phyloP scores from a whole-genome alignment of 257 asterid genomes.

The Gentiana macrophylla region DNA sequence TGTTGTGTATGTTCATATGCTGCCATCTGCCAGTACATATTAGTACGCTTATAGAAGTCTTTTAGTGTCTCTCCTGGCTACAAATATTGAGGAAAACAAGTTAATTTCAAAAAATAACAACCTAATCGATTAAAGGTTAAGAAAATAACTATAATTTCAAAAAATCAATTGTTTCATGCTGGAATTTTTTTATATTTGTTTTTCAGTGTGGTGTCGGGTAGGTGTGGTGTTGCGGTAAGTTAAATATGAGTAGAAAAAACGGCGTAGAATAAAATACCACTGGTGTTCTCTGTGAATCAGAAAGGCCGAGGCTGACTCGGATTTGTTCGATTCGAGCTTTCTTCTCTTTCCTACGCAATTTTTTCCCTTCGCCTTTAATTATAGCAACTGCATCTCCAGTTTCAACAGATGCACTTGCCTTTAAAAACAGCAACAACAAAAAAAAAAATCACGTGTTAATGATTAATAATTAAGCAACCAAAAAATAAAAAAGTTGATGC shows the following conservation, averaged over 20 bases:
- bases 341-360: conserved; percentile 85
- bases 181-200: no score
- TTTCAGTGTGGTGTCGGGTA: no score
- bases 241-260: no score
- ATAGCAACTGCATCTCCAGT: conserved; percentile 91
- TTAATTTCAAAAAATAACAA: no score
- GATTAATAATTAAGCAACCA: conserved; percentile 1
- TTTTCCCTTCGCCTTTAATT: conserved; percentile 76
- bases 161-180: no score
- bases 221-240: no score
- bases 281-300: conserved; percentile 97
- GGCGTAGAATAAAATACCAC: conserved; percentile 29
- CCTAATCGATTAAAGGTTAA: no score
- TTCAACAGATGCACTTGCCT: conserved; percentile 44
- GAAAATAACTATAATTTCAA: no score
- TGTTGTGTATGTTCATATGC: conserved; percentile 97
- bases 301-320: conserved; percentile 94
- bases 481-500: background rate
- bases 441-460: conserved; percentile 1
- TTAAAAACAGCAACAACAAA: conserved; percentile 10
- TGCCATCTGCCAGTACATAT: conserved; percentile 99
- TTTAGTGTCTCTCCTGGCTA: conserved; percentile 89
- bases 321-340: conserved; percentile 83
- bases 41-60: conserved; percentile 91
- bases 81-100: background rate